A percentile compares a stretch with the other conserved stretches of the same genome.
Conservation (phyloP, 1,284 basidiomycete species). For the Cryptococcus amylolentus region DNA sequence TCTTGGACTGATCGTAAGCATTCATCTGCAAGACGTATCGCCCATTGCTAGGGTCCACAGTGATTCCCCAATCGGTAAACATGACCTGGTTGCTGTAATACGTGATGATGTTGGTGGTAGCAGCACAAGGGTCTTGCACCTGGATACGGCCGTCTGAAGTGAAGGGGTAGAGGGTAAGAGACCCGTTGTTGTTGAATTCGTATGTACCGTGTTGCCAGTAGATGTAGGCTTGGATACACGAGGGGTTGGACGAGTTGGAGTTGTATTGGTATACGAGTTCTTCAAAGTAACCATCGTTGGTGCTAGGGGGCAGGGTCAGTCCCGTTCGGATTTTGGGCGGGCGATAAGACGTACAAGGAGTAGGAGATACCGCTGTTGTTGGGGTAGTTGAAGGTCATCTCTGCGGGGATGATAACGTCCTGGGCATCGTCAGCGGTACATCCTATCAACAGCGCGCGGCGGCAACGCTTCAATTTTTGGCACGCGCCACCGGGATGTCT, state of each 20-base stretch:
- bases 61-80: conserved; percentile 48
- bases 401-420: conserved; percentile 78
- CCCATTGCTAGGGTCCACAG: conserved; percentile 34
- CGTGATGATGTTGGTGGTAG: conserved; percentile 77
- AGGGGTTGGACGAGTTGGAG: conserved; percentile 59
- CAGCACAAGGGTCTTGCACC: conserved; percentile 84
- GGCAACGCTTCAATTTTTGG: background rate
- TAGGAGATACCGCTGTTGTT: conserved; percentile 75
- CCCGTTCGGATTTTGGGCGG: too few relatives aligned
- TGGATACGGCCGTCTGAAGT: conserved; percentile 78
- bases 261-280: conserved; percentile 81
- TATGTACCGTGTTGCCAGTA: conserved; percentile 83
- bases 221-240: conserved; percentile 69
- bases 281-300: conserved; percentile 72
- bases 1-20: conserved; percentile 46
- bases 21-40: conserved; percentile 44
- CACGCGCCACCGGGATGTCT: too few relatives aligned
- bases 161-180: conserved; percentile 66
- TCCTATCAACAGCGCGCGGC: background rate
- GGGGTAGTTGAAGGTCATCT: conserved; percentile 76
- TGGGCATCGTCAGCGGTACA: conserved; percentile 39
- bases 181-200: conserved; percentile 65
- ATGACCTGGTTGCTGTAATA: conserved; percentile 63
- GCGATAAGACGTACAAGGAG: conserved; percentile 70
- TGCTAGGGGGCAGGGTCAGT: conserved; percentile 43